Base-by-base conservation (phyloP, 768 basidiomycete species). In the Kwoniella mangroviensis region DNA sequence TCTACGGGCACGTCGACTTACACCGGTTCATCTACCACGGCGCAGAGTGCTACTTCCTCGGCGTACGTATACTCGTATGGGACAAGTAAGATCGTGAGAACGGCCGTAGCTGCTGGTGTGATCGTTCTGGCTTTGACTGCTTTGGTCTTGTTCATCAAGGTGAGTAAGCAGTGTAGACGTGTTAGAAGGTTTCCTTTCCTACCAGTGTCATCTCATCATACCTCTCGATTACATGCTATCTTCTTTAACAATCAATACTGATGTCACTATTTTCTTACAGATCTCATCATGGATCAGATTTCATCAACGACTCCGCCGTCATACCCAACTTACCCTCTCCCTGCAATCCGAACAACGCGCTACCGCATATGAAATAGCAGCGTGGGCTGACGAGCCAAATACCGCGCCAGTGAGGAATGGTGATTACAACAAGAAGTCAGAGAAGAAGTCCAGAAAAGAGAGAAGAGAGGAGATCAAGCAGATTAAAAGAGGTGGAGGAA, bases 101-200 rank as follows among this genome's bases (percentile, higher is more conserved):
- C 75, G 34, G 73, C 79, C 22, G 71, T 80, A 2, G 79, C 76
- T 15, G 79, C 76, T 0, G 79, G 79, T 63, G 63, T 80, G 52
- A 80, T 80, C 41, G 75, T 80, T 1, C 45, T 80, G 24, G 72
- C 53, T 21, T 52, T 80, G 13, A 72, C 67, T 11, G 79, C 71
- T 17, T 41, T 80, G n/a, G 66, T 77, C 13, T 45, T 78, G 17
- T 80, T 76, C 40, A 66, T 77, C 71, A 80, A 80, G 76, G 79
- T 78, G 57, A 59, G n/a, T n/a, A n/a, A n/a, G n/a, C n/a, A n/a
- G n/a, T n/a, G n/a, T n/a, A n/a, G n/a, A n/a, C n/a, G n/a, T n/a
- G n/a, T n/a, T n/a, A n/a, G n/a, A n/a, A n/a, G n/a, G n/a, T n/a
- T n/a, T n/a, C n/a, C n/a, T n/a, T n/a, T n/a, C n/a, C n/a, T n/a